Evolutionary conservation across 164 flowering plant species (phyloP).

Genomic region (Chloranthus sessilifolius): DNA sequence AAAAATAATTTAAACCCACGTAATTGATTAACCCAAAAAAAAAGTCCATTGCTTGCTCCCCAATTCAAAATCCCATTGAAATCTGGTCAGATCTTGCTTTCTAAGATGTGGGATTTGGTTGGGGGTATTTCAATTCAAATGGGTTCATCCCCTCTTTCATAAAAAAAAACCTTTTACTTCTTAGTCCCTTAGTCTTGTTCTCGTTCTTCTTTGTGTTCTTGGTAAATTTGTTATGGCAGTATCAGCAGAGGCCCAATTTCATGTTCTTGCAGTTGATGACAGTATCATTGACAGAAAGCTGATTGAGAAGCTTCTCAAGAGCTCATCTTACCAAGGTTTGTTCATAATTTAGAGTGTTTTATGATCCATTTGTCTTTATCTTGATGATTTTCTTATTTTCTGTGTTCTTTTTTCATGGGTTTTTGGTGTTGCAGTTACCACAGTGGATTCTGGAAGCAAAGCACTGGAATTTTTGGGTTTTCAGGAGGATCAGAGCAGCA

Average conservation of each 20-base stretch:
- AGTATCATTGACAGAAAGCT: constrained; percentile 62
- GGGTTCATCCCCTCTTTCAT: constrained; percentile 7
- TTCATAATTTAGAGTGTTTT: too few relatives aligned
- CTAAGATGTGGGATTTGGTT: constrained; percentile 39
- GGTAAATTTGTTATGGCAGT: constrained; percentile 24
- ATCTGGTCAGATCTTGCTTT: constrained; percentile 69
- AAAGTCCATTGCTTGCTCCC: constrained; percentile 33
- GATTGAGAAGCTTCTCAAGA: constrained; percentile 64
- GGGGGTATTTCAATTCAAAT: constrained; percentile 32
- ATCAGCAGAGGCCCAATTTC: constrained; percentile 47
- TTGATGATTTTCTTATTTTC: neutral
- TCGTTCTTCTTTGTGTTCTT: neutral
- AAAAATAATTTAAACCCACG: too few relatives aligned
- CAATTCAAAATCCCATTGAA: constrained; percentile 45
- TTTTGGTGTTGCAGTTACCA: constrained; percentile 31
- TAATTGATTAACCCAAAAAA: too few relatives aligned
- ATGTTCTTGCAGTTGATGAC: constrained; percentile 84
- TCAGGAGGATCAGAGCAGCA: constrained; percentile 15
- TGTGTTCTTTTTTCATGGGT: constrained; percentile 3
- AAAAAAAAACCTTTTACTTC: neutral
- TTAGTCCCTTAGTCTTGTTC: neutral
- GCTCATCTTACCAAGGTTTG: constrained; percentile 49
- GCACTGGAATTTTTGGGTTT: constrained; percentile 43
- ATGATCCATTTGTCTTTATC: neutral
- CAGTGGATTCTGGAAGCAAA: constrained; percentile 42